Evolutionary conservation across 2,329 filamentous ascomycete genomes (phyloP), one percentile per base, ranked within the genome.

Genomic region (Hawksworthiomyces lignivorus): DNA sequence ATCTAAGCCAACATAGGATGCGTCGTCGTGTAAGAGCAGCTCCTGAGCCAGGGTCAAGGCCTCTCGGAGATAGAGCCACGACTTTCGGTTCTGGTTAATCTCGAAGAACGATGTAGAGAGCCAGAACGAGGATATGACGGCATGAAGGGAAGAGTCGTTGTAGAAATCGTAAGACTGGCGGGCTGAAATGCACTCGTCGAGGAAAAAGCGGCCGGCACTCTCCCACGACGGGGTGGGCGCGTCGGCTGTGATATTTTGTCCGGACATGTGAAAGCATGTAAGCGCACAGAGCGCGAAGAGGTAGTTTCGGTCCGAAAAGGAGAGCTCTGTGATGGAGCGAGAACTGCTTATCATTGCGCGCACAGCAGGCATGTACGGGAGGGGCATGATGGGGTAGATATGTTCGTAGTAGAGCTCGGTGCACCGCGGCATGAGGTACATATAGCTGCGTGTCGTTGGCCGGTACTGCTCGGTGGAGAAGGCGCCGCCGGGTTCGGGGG

Each of bases 371-470:
- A 75, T 75, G 41, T 79, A 72, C 7, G 81, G 58, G 4, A 81
- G 67, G 1, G 77, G 77, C 64, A 79, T 76, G 39, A 76, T 76
- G n/a, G 76, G 75, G 49, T 81, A 81, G 40, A 81, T 69, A 54
- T 79, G 68, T 50, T 68, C 63, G 58, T 79, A 76, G 60, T 75
- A 82, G 48, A 75, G 74, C 33, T 80, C 75, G 44, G 80, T 63
- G 54, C 75, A 80, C 58, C 54, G 74, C 56, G 62, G 77, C 49
- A 62, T 69, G 55, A 62, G 64, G 56, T 56, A 66, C 56, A 54
- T 71, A 51, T 59, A 80, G 57, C 54, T 62, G 3, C 59, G 55
- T 27, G 51, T 55, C 7, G 55, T 55, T 7, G 48, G 70, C 59
- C 48, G 67, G 59, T 49, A 68, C 65, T 53, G 68, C 61, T 50